A percentile compares a stretch with the other conserved stretches of the same genome.
These are phyloP conservation scores for Deuterostichococcus epilithicus DNA, from an alignment of 139 green algal genomes.

Conservation along the genomic window DNA sequence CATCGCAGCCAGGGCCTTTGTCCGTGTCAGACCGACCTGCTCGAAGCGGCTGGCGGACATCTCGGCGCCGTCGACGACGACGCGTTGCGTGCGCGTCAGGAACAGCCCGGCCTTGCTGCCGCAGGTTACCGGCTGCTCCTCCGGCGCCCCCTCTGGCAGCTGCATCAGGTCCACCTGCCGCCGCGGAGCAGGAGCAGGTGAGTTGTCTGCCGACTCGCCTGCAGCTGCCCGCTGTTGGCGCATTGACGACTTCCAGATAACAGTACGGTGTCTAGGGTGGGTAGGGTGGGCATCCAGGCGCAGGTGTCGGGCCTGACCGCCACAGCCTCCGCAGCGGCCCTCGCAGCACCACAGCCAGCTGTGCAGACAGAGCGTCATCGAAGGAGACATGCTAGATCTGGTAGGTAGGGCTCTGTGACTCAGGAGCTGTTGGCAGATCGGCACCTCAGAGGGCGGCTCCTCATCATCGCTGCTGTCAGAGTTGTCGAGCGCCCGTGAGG, in stretches of 20 bases:
- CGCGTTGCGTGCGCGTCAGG: conserved; percentile 56
- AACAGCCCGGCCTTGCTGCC: conserved; percentile 44
- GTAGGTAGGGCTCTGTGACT: background rate
- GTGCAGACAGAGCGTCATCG: too few relatives aligned
- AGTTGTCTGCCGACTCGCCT: too few relatives aligned
- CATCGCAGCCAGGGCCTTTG: too few relatives aligned
- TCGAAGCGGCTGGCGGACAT: conserved; percentile 69
- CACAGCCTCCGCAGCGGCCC: too few relatives aligned
- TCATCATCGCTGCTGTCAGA: background rate
- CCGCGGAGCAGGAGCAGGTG: conserved; percentile 14
- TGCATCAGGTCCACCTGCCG: conserved; percentile 51
- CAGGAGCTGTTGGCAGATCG: too few relatives aligned
- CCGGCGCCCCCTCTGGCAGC: conserved; percentile 55
- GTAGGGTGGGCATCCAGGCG: too few relatives aligned
- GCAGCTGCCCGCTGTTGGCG: too few relatives aligned
- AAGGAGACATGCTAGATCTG: too few relatives aligned
- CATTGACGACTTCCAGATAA: too few relatives aligned
- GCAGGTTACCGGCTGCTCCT: conserved; percentile 61
- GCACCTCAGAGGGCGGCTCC: background rate
- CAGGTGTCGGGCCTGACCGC: too few relatives aligned
- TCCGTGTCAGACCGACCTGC: conserved; percentile 19
- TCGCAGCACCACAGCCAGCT: too few relatives aligned
- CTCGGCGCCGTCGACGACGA: conserved; percentile 44
- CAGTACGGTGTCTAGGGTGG: too few relatives aligned
- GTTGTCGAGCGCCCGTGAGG: background rate